Percentiles rank a stretch among this genome's conserved stretches.
Evolutionary conservation across 2,329 filamentous ascomycete genomes (phyloP).

Genomic region (Fusarium tuaranense): DNA sequence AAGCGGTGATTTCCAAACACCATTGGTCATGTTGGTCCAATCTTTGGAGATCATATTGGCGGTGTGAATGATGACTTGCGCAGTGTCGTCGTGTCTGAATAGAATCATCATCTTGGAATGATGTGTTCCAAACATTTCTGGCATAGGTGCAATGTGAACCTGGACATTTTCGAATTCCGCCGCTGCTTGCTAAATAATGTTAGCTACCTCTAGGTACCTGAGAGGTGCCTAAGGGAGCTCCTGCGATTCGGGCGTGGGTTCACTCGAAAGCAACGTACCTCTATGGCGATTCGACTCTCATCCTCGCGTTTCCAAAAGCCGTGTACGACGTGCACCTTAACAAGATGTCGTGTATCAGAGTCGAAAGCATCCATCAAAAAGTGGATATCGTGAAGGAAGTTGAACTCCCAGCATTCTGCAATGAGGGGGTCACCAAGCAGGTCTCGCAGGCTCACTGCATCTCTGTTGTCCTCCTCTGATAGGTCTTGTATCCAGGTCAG

Average conservation of each 20-base stretch:
- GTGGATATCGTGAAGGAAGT: constrained; percentile 71
- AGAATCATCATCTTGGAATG: constrained; percentile 90
- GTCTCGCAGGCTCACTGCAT: constrained; percentile 73
- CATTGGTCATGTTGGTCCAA: constrained; percentile 91
- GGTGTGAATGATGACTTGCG: constrained; percentile 86
- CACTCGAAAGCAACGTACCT: constrained; percentile 57
- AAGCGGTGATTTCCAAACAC: constrained; percentile 80
- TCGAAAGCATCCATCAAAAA: constrained; percentile 69
- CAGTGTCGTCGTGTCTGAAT: constrained; percentile 79
- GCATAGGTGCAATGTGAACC: constrained; percentile 80
- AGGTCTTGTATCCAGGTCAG: constrained; percentile 78
- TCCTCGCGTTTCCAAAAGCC: constrained; percentile 78
- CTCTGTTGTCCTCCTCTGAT: constrained; percentile 68
- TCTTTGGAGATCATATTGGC: constrained; percentile 92
- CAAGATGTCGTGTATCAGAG: constrained; percentile 59
- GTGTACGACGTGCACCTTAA: constrained; percentile 68
- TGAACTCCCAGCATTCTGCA: constrained; percentile 77
- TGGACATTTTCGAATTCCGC: constrained; percentile 73
- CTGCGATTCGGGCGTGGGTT: not conserved
- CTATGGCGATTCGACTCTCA: constrained; percentile 64
- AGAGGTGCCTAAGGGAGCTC: not conserved
- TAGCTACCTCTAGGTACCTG: not conserved
- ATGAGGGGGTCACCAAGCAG: constrained; percentile 82
- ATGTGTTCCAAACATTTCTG: constrained; percentile 88
- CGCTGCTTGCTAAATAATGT: constrained; percentile 66